phyloP scores from a whole-genome alignment of 2,329 filamentous ascomycete genomes.

The Mollisiaceae sp. region DNA sequence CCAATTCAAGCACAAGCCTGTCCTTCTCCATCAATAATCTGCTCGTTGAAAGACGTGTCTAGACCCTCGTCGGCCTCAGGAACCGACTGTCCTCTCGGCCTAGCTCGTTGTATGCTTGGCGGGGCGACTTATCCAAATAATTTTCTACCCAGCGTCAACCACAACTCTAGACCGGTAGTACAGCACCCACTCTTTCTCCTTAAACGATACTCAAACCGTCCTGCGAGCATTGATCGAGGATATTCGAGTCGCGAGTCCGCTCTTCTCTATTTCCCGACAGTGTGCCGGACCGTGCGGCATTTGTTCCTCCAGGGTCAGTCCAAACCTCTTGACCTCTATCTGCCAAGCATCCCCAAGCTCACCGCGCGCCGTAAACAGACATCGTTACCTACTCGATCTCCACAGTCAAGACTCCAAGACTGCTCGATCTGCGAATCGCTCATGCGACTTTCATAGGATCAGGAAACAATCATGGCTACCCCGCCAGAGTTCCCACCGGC shows the following conservation, averaged over 20 bases:
- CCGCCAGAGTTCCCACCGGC: constrained; percentile 28
- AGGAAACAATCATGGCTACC: constrained; percentile 32
- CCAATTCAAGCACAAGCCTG: background rate
- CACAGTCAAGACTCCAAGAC: constrained; percentile 9
- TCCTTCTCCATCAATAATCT: background rate
- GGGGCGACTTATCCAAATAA: background rate
- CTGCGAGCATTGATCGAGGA: background rate
- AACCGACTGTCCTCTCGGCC: constrained; percentile 9
- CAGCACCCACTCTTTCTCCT: background rate
- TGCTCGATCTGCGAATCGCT: background rate
- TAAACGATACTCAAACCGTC: constrained; percentile 13
- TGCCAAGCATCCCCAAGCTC: constrained; percentile 24
- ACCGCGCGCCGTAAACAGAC: constrained; percentile 19
- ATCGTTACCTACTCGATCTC: constrained; percentile 8
- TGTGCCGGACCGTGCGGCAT: constrained; percentile 28
- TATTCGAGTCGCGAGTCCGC: background rate
- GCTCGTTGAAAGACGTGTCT: background rate
- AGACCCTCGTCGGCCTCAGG: constrained; percentile 14
- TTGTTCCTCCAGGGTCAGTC: constrained; percentile 22
- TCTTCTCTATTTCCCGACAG: background rate
- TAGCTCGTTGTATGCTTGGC: background rate
- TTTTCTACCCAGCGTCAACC: constrained; percentile 15
- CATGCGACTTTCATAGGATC: constrained; percentile 24
- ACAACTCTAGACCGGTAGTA: constrained; percentile 15
- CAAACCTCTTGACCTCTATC: constrained; percentile 14